A percentile compares a stretch with the other conserved stretches of the same genome.
These are phyloP conservation scores for Bolboschoenus planiculmis DNA, from an alignment of 176 grass and related monocot species.

Conservation along the genomic window DNA sequence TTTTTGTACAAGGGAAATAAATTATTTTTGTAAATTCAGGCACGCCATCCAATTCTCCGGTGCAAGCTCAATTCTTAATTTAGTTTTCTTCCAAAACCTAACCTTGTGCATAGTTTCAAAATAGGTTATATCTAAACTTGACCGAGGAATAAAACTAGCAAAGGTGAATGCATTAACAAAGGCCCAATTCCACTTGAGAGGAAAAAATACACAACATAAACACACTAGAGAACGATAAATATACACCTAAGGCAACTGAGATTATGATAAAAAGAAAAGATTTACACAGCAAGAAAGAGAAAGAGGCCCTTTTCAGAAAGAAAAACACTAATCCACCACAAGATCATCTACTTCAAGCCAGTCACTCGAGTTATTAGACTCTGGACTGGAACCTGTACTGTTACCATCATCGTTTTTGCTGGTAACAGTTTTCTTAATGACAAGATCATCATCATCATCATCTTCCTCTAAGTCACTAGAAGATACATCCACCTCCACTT, in stretches of 20 bases:
- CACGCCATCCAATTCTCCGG: no score
- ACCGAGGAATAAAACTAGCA: neutral
- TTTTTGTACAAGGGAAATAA: no score
- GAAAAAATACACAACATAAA: neutral
- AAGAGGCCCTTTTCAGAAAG: neutral
- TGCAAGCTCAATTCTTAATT: no score
- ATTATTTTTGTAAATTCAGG: no score
- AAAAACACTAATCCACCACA: conserved; percentile 4
- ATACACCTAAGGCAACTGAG: neutral
- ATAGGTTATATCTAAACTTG: neutral
- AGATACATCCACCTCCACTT: conserved; percentile 15
- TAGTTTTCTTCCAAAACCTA: neutral
- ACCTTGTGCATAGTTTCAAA: neutral
- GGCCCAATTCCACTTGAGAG: neutral
- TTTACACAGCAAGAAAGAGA: neutral
- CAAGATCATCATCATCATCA: neutral
- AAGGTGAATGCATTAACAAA: neutral
- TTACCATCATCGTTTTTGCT: neutral
- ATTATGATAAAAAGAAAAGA: conserved; percentile 15
- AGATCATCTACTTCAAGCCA: conserved; percentile 12
- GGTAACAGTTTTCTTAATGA: neutral
- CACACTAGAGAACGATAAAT: neutral
- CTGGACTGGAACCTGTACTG: neutral
- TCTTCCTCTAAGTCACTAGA: conserved; percentile 8
- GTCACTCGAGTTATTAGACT: neutral